Base-by-base conservation (phyloP, 2,329 filamentous ascomycete genomes). In the Ascocoryne sarcoides region DNA sequence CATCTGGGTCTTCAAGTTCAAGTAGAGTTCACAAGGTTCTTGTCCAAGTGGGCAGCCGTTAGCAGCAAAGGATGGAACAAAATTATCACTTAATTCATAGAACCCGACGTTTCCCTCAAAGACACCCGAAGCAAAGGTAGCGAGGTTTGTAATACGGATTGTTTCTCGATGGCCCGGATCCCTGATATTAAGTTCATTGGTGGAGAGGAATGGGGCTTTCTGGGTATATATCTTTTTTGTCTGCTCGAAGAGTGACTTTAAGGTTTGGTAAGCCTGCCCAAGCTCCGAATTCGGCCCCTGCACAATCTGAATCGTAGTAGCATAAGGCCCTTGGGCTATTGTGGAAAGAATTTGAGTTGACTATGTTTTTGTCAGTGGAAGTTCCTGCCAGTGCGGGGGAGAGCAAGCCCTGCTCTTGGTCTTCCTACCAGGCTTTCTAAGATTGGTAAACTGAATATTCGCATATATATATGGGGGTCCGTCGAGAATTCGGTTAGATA, bases 1-100 rank as follows among this genome's bases (percentile, higher is more conserved):
- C 10, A 76, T 75, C 55, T 82, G 78, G 1, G 78, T 81, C 60
- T 82, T 82, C 14, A 82, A 60, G 46, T 81, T 76, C 10, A 82
- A 65, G 49, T 73, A 79, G 18, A 82, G 62, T 10, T 71, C 68
- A 2, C 73, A 75, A 50, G 79, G 75, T 45, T 70, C 73, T 50
- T 77, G 76, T 15, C 76, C 60, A 16, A 82, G 56, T 9, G 72
- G 65, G 28, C 67, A 68, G 17, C 74, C 73, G 40, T 76, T 69
- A 1, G 75, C 71, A 7, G 79, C 73, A 53, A 82, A 82, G 0
- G 75, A 75, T 32, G 79, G 71, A 17, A 82, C 63, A 53, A 82
- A 82, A 49, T 71, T 67, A 32, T 77, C 70, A 51, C 82, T 76
- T 32, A 82, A 60, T 46, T 80, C 73, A 36, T 71, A 73, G 50